Base-by-base conservation (phyloP, 1,284 basidiomycete genomes). In the Porodaedalea pini region DNA sequence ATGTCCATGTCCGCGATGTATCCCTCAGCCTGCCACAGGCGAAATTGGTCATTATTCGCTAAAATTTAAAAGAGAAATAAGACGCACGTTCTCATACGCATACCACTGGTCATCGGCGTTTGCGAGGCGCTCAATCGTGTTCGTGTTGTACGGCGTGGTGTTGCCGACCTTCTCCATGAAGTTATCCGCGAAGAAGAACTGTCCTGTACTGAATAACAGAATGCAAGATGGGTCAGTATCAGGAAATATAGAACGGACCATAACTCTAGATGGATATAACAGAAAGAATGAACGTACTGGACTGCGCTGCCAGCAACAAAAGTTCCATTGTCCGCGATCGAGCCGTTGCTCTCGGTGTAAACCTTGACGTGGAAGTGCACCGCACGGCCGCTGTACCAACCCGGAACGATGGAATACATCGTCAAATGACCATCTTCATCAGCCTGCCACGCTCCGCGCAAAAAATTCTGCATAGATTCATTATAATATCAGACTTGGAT, bases 111-210 rank as follows among this genome's bases (percentile, higher is more conserved):
- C 49, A 8, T 57, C 48, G 10, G 27, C 49, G 31, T 57, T 57
- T 19, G 37, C 8, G n/a, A 41, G 6, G 8, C 55, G 55, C 19
- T 51, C 55, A 19, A 57, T 25, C 3, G 55, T 44, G 48, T 57
- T 57, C 15, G 55, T 57, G 40, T 51, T 57, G 23, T 57, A 57
- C 10, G 55, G 49, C 15, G 48, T 57, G 17, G 44, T 15, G 21
- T 57, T 57, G 23, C 48, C 55, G n/a, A 57, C 44, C 36, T 41
- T 19, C 23, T 51, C 55, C 48, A 57, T 57, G 49, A 57, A 51
- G n/a, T 50, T 39, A 23, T 57, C 48, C 2, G 47, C 48, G n/a
- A 57, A 57, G 48, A 57, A 57, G 21, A 57, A 51, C 32, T 57
- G 55, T 7, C 55, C 55, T n/a, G 55, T 57, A 29, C 55, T 57